A percentile compares a stretch with the other conserved stretches of the same genome.
Evolutionary conservation across 345 rosid genomes (phyloP).

Genomic region (Dipteronia sinensis): DNA sequence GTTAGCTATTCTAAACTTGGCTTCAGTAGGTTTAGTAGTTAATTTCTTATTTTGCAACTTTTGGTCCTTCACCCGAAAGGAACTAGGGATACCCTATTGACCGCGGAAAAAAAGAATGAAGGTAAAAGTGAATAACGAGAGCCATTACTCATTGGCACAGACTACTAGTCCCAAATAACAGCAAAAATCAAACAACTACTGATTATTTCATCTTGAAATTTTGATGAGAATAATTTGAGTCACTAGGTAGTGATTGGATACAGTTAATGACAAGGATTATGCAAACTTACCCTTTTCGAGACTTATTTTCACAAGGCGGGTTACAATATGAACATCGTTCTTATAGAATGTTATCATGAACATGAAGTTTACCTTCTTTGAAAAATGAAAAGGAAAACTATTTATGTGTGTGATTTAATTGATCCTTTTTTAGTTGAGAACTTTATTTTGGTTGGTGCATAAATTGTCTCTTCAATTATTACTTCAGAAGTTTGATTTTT

Average conservation of each 20-base stretch:
- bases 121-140: background rate
- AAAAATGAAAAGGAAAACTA: background rate
- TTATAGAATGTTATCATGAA: background rate
- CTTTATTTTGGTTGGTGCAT: background rate
- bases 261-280: background rate
- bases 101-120: background rate
- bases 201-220: background rate
- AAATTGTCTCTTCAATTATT: background rate
- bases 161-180: background rate
- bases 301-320: background rate
- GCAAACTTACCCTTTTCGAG: background rate
- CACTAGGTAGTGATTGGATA: background rate
- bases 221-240: background rate
- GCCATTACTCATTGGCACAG: background rate
- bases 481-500: conserved; percentile 3
- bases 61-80: background rate
- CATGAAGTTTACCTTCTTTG: background rate
- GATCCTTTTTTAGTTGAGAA: background rate
- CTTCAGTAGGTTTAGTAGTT: background rate
- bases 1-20: background rate
- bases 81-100: background rate
- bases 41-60: background rate
- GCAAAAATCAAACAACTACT: background rate
- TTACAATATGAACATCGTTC: background rate
- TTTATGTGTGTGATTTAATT: background rate